Base-by-base conservation (phyloP, 345 rosid genomes). In the Euphorbia tirucalli region DNA sequence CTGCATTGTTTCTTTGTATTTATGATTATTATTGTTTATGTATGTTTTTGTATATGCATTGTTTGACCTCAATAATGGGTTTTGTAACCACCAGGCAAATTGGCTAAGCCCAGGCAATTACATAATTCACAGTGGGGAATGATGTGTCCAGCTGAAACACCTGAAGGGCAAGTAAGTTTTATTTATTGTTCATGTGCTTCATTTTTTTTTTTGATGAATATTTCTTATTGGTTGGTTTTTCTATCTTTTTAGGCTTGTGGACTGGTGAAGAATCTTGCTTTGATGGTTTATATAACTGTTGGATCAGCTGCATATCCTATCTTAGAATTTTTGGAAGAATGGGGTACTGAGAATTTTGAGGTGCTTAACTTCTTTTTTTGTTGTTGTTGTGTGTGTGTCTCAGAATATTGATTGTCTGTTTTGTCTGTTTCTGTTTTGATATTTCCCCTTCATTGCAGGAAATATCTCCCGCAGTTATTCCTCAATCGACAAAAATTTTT, bases 81-180 rank as follows among this genome's bases (percentile, higher is more conserved):
- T 81, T 69, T 35, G 72, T 70, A 61, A 71, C 49, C 82, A 71
- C 44, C 83, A 95, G 99, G 99, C 55, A 95, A 95, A 83, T 82
- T 95, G 91, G 96, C 99, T 24, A 95, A 95, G 78, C 99, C 99
- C 24, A 85, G 99, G 78, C 97, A 95, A 75, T 84, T 95, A 83
- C 99, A 95, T 81, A 95, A 95, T 83, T 95, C 99, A 70, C 99
- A 95, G 69, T 95, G 99, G 99, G 99, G 97, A 75, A 95, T 95
- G 97, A 95, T 95, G 99, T 95, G 99, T 80, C 99, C 99, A 25
- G 97, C 99, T 74, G 99, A 92, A 82, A 95, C 99, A 74, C 99
- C 99, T 65, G 99, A 95, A 87, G 99, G 99, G 78, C 99, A 95
- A 86, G 97, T 95, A 77, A 82, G 81, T 82, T 11, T 35, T 3